Percentiles rank a stretch among this genome's conserved stretches.
Conservation (phyloP, 2,329 filamentous ascomycete genomes). For the Penicillium vulpinum region DNA sequence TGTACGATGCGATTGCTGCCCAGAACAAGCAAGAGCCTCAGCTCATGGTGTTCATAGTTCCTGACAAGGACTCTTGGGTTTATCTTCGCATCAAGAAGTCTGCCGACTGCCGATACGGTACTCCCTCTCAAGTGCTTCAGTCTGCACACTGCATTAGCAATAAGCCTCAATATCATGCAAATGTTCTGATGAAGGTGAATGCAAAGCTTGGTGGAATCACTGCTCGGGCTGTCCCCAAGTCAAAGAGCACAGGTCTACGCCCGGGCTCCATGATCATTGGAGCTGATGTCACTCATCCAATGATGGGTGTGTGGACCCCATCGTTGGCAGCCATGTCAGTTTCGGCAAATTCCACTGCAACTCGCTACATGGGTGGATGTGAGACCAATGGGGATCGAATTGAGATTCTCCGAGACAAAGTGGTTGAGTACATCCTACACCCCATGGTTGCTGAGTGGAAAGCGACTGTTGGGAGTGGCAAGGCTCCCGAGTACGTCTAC, state of each 20-base stretch:
- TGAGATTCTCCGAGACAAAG: constrained; percentile 72
- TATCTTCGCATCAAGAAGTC: constrained; percentile 90
- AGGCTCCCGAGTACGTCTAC: constrained; percentile 70
- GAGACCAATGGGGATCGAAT: constrained; percentile 80
- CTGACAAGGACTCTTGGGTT: constrained; percentile 66
- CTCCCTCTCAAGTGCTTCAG: constrained; percentile 81
- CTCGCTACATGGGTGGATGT: constrained; percentile 74
- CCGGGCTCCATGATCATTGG: constrained; percentile 76
- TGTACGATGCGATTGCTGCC: constrained; percentile 51
- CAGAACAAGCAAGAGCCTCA: constrained; percentile 60
- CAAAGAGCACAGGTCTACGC: constrained; percentile 39
- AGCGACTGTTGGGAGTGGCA: constrained; percentile 53
- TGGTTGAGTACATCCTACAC: constrained; percentile 66
- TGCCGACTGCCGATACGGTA: constrained; percentile 79
- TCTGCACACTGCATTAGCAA: constrained; percentile 66
- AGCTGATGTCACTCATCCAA: constrained; percentile 83
- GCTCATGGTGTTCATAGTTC: constrained; percentile 76
- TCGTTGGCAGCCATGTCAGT: constrained; percentile 89
- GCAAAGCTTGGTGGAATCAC: constrained; percentile 89
- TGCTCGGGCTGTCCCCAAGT: constrained; percentile 50
- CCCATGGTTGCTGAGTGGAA: constrained; percentile 68
- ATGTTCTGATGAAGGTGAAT: constrained; percentile 96
- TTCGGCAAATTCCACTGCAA: constrained; percentile 69
- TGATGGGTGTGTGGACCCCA: constrained; percentile 64
- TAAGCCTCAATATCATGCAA: constrained; percentile 82